phyloP scores from a whole-genome alignment of 2,329 filamentous ascomycete genomes.

The Penicillium palitans region DNA sequence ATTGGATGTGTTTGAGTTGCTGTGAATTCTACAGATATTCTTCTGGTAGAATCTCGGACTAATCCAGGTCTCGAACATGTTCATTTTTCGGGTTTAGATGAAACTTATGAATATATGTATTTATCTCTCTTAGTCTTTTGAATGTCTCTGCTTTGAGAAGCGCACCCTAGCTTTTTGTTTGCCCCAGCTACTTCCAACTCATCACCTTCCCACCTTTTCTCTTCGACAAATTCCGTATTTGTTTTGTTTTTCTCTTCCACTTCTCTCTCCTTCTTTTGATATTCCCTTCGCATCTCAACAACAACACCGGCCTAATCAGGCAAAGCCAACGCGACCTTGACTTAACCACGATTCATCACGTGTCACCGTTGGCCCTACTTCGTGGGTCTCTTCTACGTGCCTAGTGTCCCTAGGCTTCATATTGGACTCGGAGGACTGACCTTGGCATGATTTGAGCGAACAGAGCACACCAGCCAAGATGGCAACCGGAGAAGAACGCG shows the following conservation, averaged over 20 bases:
- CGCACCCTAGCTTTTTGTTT: not conserved
- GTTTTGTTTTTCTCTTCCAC: not conserved
- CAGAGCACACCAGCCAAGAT: not conserved
- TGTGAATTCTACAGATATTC: conserved; percentile 2
- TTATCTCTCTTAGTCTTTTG: not conserved
- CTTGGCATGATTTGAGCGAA: not conserved
- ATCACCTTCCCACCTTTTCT: not conserved
- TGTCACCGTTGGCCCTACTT: conserved; percentile 1
- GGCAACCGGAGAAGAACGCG: not conserved
- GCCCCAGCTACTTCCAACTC: not conserved
- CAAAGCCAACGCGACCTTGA: not conserved
- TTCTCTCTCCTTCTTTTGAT: not conserved
- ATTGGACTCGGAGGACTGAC: not conserved
- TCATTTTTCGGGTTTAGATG: not conserved
- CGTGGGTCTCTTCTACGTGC: not conserved
- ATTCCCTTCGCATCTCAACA: not conserved
- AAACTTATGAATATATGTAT: not conserved
- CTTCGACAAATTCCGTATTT: not conserved
- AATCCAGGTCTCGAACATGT: not conserved
- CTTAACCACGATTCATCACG: not conserved
- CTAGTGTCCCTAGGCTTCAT: not conserved
- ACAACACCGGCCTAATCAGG: too few relatives aligned
- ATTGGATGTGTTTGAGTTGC: conserved; percentile 22
- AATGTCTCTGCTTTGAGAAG: not conserved
- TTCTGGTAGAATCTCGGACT: not conserved